A percentile compares a stretch with the other conserved stretches of the same genome.
phyloP scores from a whole-genome alignment of 495 filamentous ascomycete genomes.

The Jackrogersella minutella region DNA sequence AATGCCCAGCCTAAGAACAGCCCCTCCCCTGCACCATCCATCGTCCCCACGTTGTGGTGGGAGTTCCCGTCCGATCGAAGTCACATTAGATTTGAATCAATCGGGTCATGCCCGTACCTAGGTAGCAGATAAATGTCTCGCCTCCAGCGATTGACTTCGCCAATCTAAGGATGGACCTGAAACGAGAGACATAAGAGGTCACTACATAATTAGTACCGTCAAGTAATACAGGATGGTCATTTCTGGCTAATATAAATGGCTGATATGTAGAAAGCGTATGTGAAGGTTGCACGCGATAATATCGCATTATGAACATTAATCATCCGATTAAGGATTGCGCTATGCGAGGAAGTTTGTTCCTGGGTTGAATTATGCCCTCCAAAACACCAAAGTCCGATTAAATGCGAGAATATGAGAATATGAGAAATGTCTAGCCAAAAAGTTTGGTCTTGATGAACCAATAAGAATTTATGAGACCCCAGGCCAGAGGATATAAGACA shows the following conservation, averaged over 20 bases:
- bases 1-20: slow-evolving; percentile 2
- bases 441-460: slow-evolving; percentile 22
- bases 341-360: background rate
- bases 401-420: background rate
- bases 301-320: background rate
- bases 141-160: slow-evolving; percentile 16
- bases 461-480: slow-evolving; percentile 24
- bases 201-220: background rate
- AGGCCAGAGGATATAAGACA: slow-evolving; percentile 18
- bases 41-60: slow-evolving; percentile 11
- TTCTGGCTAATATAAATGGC: slow-evolving; percentile 2
- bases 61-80: slow-evolving; percentile 32
- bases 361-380: background rate
- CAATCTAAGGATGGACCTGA: slow-evolving; percentile 22
- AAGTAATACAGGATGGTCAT: slow-evolving; percentile 9
- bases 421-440: background rate
- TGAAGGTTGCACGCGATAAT: slow-evolving; percentile 9
- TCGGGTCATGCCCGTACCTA: slow-evolving; percentile 18
- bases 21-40: slow-evolving; percentile 22
- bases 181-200: slow-evolving; percentile 11
- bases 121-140: too few relatives aligned
- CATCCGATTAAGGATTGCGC: slow-evolving; percentile 6
- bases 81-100: slow-evolving; percentile 19
- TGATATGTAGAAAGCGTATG: background rate
- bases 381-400: slow-evolving; percentile 11